Base-by-base conservation (phyloP, 2,329 filamentous ascomycete genomes). In the Curvularia spicifera region DNA sequence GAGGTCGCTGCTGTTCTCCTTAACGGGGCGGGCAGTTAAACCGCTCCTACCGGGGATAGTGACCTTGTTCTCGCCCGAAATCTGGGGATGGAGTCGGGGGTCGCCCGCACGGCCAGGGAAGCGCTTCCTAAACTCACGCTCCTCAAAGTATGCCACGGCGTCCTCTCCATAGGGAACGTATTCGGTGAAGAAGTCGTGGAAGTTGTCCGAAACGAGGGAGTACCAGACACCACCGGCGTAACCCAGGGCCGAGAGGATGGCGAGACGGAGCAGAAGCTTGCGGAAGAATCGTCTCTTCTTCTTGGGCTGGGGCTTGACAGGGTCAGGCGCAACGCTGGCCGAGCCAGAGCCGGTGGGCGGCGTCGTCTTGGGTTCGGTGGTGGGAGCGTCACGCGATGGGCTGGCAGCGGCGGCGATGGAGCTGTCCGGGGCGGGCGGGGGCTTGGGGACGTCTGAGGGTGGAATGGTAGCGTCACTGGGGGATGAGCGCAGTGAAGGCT, bases 141-240 rank as follows among this genome's bases (percentile, higher is more conserved):
- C 95, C 79, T 99, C 95, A 51, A 99, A 89, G 80, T 96, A 98
- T 26, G 96, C 87, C 45, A 99, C 94, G 18, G 90, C 90, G 75
- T 97, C 91, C 80, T 99, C 95, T 71, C 93, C 95, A 68, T 91
- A 97, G 22, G 95, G 95, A 18, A 99, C 81, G 78, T 94, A 99
- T 80, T 97, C 93, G 71, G 93, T 98, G 81, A 99, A 99, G 83
- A 97, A 95, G 79, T 99, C 95, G 80, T 99, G 94, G 85, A 98
- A 99, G 80, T 92, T 97, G 82, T 99, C 95, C 74, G 90, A 96
- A 78, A 95, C 85, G 65, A 96, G 87, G 54, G 95, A 94, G 78
- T 96, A 95, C 83, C 91, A 97, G 54, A 97, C 89, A 67, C 94
- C 93, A 65, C 93, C 93, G 55, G 86, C 91, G 71, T 97, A 99